phyloP scores from a whole-genome alignment of 176 grass and related monocot species.

The Puccinellia tenuiflora region DNA sequence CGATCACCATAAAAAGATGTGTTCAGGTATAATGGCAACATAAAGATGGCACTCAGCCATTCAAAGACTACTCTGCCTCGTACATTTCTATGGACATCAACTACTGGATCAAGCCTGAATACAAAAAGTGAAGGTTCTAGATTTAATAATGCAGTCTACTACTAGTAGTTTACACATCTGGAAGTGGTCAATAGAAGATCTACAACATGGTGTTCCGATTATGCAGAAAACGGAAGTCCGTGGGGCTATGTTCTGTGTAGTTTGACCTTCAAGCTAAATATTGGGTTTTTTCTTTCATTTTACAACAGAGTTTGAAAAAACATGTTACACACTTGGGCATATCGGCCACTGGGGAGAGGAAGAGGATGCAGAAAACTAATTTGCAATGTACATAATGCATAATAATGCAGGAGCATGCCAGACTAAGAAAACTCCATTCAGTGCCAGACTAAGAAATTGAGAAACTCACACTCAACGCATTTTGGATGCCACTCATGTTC shows the following conservation, averaged over 20 bases:
- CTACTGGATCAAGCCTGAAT: not conserved
- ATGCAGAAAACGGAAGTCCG: not conserved
- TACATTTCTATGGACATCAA: not conserved
- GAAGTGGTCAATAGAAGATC: not conserved
- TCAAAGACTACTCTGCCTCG: not conserved
- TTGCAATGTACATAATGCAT: not conserved
- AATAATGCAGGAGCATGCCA: not conserved
- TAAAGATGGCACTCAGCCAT: not conserved
- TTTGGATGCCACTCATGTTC: slow-evolving; percentile 53
- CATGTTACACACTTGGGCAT: not conserved
- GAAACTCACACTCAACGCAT: slow-evolving; percentile 56
- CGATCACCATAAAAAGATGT: not conserved
- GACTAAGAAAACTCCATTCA: not conserved
- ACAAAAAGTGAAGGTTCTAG: not conserved
- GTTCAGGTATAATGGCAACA: not conserved
- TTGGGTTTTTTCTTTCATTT: not conserved
- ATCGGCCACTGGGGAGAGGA: not conserved
- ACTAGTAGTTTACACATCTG: not conserved
- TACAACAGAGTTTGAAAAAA: not conserved
- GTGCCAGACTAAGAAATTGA: not conserved
- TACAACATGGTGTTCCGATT: not conserved
- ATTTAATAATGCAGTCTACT: not conserved
- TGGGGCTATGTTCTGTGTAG: not conserved
- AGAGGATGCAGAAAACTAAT: not conserved
- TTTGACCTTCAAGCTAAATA: not conserved